These are phyloP conservation scores for Cutaneotrichosporon dermatis DNA, from an alignment of 1,284 basidiomycete species.

Conservation along the genomic window DNA sequence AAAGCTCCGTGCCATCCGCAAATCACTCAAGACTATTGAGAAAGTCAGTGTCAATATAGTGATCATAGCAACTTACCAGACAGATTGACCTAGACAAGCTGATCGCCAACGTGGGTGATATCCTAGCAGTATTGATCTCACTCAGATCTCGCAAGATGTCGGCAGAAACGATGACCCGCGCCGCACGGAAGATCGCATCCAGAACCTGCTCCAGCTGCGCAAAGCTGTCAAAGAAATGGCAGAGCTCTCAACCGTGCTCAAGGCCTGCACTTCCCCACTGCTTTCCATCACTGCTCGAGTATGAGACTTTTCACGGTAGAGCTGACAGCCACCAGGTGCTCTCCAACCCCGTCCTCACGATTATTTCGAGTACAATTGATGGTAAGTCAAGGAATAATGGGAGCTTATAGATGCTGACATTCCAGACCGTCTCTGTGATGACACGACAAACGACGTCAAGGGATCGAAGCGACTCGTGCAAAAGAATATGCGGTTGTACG, in stretches of 20 bases:
- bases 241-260: slow-evolving; percentile 11
- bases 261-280: neutral
- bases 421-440: slow-evolving; percentile 23
- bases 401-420: neutral
- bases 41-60: slow-evolving; percentile 37
- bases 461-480: slow-evolving; percentile 10
- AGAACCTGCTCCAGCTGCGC: slow-evolving; percentile 27
- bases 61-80: slow-evolving; percentile 16
- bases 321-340: neutral
- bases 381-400: slow-evolving; percentile 2
- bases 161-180: slow-evolving; percentile 3
- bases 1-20: slow-evolving; percentile 62
- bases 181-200: slow-evolving; percentile 25
- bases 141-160: slow-evolving; percentile 16
- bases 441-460: slow-evolving; percentile 13
- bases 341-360: neutral
- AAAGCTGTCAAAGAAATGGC: slow-evolving; percentile 16
- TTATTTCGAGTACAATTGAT: slow-evolving; percentile 16
- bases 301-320: neutral
- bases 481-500: slow-evolving; percentile 70
- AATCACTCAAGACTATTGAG: slow-evolving; percentile 64
- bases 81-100: slow-evolving; percentile 82
- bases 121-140: slow-evolving; percentile 1
- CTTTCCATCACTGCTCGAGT: neutral
- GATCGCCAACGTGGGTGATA: slow-evolving; percentile 60